phyloP scores from a whole-genome alignment of 495 filamentous ascomycete species.

The Annulohypoxylon bovei region DNA sequence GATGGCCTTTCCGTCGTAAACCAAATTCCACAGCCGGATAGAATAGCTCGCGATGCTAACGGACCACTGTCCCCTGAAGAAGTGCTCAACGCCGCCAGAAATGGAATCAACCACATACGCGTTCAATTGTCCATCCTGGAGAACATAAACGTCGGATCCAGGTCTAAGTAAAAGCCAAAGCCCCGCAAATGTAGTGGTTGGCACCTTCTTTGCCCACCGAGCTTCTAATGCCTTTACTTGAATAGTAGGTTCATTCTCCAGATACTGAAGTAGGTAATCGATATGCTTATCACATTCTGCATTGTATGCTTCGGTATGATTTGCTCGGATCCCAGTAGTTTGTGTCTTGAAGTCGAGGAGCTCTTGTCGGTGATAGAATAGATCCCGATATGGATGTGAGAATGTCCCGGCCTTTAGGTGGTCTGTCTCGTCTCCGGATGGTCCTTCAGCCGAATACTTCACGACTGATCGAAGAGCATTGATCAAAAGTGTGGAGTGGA shows the following conservation, averaged over 20 bases:
- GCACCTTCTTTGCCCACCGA: conserved; percentile 13
- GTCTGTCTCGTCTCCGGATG: conserved; percentile 8
- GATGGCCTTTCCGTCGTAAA: conserved; percentile 4
- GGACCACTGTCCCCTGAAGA: conserved; percentile 1
- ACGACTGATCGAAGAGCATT: conserved; percentile 9
- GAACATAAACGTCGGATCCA: conserved; percentile 7
- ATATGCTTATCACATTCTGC: conserved; percentile 13
- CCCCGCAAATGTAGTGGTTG: conserved; percentile 13
- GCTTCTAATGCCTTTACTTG: conserved; percentile 10
- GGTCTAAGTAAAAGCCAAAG: conserved; percentile 15
- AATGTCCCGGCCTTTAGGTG: background rate
- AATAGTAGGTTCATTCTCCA: conserved; percentile 11
- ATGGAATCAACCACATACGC: conserved; percentile 11
- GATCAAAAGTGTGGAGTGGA: conserved; percentile 8
- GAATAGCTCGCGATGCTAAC: background rate
- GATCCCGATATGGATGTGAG: conserved; percentile 6
- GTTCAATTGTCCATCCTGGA: conserved; percentile 14
- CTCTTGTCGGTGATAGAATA: conserved; percentile 15
- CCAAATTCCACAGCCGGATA: conserved; percentile 15
- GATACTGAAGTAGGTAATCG: conserved; percentile 9
- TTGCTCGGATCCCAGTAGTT: background rate
- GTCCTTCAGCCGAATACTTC: conserved; percentile 10
- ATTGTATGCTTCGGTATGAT: conserved; percentile 11
- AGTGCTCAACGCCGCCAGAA: background rate
- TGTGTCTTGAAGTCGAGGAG: conserved; percentile 2